phyloP scores from a whole-genome alignment of 108 stramenopile genomes.

The Nannochloropsis gaditana region DNA sequence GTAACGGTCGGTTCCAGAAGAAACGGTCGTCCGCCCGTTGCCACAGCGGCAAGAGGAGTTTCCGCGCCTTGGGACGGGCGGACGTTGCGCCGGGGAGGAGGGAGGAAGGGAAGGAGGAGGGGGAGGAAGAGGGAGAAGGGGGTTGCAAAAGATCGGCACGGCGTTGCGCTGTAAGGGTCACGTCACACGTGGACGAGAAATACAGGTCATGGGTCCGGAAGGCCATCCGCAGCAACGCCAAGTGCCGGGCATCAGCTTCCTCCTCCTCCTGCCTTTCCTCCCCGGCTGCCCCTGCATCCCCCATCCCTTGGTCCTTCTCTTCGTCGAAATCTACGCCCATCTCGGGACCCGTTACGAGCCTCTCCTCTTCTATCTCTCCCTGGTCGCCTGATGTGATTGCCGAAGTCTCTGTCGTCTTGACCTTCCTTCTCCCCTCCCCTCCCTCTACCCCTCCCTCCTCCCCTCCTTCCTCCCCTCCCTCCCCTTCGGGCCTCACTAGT shows the following conservation, averaged over 20 bases:
- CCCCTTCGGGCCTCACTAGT: not conserved
- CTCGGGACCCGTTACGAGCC: too few relatives aligned
- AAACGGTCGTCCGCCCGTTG: constrained; percentile 69
- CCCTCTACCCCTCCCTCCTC: not conserved
- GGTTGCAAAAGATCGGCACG: constrained; percentile 43
- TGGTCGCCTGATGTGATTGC: not conserved
- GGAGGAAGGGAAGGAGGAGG: not conserved
- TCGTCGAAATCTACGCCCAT: not conserved
- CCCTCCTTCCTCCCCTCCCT: not conserved
- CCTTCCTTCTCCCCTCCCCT: not conserved
- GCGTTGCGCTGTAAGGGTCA: constrained; percentile 52
- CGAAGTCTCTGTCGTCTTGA: not conserved
- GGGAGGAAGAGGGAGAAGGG: not conserved
- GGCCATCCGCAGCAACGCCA: constrained; percentile 41
- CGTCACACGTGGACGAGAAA: constrained; percentile 55
- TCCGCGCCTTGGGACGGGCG: not conserved
- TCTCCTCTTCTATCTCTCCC: not conserved
- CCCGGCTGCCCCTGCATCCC: not conserved
- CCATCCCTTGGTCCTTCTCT: not conserved
- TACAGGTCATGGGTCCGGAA: constrained; percentile 51
- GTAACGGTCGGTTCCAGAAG: constrained; percentile 83
- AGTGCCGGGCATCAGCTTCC: not conserved
- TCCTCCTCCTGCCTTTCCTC: not conserved
- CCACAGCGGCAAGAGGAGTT: constrained; percentile 16
- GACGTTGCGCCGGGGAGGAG: not conserved